Conservation (phyloP, 495 filamentous ascomycete species). For the Penicillium canescens region DNA sequence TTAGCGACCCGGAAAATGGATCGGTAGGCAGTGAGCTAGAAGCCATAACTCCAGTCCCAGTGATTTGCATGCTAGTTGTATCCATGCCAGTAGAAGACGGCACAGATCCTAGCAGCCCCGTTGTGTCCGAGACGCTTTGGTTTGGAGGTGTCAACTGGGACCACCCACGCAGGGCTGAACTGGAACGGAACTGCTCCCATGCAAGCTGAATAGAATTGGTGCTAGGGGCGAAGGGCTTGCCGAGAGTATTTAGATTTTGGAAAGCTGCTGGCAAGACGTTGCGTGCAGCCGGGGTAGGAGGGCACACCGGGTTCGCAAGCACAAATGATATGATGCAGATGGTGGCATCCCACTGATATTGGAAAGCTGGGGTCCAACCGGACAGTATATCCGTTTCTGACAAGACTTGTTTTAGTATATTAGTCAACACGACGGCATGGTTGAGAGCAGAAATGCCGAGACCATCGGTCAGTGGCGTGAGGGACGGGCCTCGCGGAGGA, state of each 20-base stretch:
- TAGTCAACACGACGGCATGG: conserved; percentile 49
- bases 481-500: conserved; percentile 4
- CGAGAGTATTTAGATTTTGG: neutral
- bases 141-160: conserved; percentile 1
- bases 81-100: too few relatives aligned
- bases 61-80: too few relatives aligned
- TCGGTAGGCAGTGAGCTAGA: too few relatives aligned
- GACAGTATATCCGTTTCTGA: conserved; percentile 41
- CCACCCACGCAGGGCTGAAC: neutral
- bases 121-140: neutral
- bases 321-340: conserved; percentile 50
- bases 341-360: conserved; percentile 53
- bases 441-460: conserved; percentile 34
- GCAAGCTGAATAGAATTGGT: neutral
- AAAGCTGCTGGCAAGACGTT: neutral
- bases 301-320: conserved; percentile 39
- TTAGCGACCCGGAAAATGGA: too few relatives aligned
- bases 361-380: conserved; percentile 48
- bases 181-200: conserved; percentile 7
- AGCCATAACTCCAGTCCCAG: too few relatives aligned
- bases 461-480: conserved; percentile 27
- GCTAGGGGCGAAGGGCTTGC: neutral
- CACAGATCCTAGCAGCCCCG: too few relatives aligned
- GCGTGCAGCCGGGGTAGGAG: conserved; percentile 29
- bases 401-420: conserved; percentile 49